Evolutionary conservation across 2,329 filamentous ascomycete genomes (phyloP).

Genomic region (Fusarium nygamai): DNA sequence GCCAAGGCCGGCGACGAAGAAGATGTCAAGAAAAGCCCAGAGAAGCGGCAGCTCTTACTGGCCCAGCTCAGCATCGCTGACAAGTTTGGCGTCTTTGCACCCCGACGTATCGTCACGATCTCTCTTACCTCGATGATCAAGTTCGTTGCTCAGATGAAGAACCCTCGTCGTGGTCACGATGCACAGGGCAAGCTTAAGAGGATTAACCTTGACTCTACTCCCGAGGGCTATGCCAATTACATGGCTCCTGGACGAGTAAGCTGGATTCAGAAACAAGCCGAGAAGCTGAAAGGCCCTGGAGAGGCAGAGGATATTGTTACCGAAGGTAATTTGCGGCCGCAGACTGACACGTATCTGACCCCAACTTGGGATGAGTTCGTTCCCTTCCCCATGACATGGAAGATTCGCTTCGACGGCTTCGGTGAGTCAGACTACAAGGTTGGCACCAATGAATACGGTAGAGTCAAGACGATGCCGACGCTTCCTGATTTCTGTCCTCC

Average conservation of each 20-base stretch:
- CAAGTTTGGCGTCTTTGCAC: slow-evolving; percentile 4
- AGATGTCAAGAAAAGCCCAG: neutral
- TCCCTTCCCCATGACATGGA: slow-evolving; percentile 9
- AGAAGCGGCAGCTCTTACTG: neutral
- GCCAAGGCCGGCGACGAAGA: neutral
- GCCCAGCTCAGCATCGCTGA: slow-evolving; percentile 2
- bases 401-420: slow-evolving; percentile 3
- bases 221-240: slow-evolving; percentile 37
- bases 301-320: neutral
- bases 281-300: neutral
- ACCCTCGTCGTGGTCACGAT: slow-evolving; percentile 37
- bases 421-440: neutral
- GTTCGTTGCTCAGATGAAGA: slow-evolving; percentile 35
- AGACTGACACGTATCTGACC: neutral
- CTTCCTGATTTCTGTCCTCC: neutral
- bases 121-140: slow-evolving; percentile 30
- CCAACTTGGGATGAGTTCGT: slow-evolving; percentile 7
- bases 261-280: neutral
- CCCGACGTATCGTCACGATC: neutral
- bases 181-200: slow-evolving; percentile 32
- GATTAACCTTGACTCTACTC: slow-evolving; percentile 15
- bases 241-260: slow-evolving; percentile 16
- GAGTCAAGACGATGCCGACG: neutral
- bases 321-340: neutral
- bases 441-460: neutral